Evolutionary conservation across 2,329 filamentous ascomycete genomes (phyloP).

Genomic region (Sporothrix brasiliensis): DNA sequence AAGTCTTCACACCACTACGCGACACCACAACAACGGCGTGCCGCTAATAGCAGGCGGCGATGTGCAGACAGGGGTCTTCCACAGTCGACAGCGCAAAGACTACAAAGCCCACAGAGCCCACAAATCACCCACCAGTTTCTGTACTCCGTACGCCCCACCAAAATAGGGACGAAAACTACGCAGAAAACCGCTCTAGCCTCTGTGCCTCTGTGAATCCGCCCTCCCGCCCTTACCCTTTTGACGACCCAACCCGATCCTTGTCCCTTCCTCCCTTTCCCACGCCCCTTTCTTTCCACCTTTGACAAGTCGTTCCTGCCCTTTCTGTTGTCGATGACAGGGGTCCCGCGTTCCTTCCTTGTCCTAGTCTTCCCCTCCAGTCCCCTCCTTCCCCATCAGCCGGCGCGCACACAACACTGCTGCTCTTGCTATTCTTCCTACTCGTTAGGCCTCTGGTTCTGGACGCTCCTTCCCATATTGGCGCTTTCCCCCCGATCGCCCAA

Average conservation of each 20-base stretch:
- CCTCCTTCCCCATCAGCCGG: conserved; percentile 26
- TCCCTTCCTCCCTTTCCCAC: conserved; percentile 10
- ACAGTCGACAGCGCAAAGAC: not conserved
- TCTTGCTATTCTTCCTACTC: not conserved
- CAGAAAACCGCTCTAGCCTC: not conserved
- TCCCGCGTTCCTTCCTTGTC: conserved; percentile 11
- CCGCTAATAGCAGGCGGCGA: conserved; percentile 8
- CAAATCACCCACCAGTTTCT: not conserved
- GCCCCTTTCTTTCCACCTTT: conserved; percentile 15
- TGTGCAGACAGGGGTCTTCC: conserved; percentile 17
- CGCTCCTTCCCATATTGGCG: not conserved
- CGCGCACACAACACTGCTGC: not conserved
- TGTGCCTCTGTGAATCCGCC: not conserved
- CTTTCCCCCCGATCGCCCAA: conserved; percentile 18
- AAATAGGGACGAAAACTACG: conserved; percentile 11
- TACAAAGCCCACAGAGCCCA: not conserved
- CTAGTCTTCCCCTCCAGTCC: conserved; percentile 21
- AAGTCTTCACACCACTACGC: conserved; percentile 24
- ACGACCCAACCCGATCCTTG: conserved; percentile 12
- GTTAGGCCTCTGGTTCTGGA: not conserved
- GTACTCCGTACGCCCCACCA: not conserved
- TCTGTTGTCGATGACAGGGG: conserved; percentile 18
- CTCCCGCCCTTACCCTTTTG: not conserved
- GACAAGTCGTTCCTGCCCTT: conserved; percentile 23
- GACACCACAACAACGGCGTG: conserved; percentile 21